Evolutionary conservation across 768 basidiomycete genomes (phyloP).

Genomic region (Xerocomellus amylosporus): DNA sequence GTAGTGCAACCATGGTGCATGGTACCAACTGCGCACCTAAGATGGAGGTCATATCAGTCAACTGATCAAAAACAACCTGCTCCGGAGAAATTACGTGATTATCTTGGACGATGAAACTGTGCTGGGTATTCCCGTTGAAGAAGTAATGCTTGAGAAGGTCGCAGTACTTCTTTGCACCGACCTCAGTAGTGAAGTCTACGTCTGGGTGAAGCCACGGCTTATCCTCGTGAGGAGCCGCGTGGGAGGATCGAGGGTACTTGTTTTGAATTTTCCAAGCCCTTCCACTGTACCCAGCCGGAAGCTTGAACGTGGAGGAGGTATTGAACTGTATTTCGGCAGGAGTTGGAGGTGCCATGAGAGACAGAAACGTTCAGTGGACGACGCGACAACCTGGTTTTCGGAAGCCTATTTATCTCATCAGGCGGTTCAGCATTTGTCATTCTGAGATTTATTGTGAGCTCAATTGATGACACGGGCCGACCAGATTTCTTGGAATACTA

Average conservation of each 20-base stretch:
- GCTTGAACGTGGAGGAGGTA: background rate
- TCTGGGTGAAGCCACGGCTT: slow-evolving; percentile 3
- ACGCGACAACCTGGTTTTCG: background rate
- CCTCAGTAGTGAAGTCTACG: background rate
- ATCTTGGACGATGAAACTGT: background rate
- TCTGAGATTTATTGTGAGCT: background rate
- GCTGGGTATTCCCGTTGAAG: background rate
- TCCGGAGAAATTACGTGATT: background rate
- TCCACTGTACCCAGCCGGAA: background rate
- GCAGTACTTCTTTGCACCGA: background rate
- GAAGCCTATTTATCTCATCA: background rate
- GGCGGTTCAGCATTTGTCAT: background rate
- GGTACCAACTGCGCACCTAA: background rate
- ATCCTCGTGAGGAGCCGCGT: too few species aligned
- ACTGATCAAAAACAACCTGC: background rate
- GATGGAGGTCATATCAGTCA: background rate
- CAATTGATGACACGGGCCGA: background rate
- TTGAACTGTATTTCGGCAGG: background rate
- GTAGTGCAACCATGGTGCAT: slow-evolving; percentile 1
- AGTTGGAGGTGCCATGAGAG: background rate
- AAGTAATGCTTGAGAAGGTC: background rate
- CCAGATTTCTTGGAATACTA: background rate
- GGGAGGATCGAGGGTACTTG: background rate
- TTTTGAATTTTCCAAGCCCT: background rate
- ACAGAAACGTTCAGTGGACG: background rate